Conservation (phyloP, 306 rosid genomes). For the Astragalus glycyphyllos region DNA sequence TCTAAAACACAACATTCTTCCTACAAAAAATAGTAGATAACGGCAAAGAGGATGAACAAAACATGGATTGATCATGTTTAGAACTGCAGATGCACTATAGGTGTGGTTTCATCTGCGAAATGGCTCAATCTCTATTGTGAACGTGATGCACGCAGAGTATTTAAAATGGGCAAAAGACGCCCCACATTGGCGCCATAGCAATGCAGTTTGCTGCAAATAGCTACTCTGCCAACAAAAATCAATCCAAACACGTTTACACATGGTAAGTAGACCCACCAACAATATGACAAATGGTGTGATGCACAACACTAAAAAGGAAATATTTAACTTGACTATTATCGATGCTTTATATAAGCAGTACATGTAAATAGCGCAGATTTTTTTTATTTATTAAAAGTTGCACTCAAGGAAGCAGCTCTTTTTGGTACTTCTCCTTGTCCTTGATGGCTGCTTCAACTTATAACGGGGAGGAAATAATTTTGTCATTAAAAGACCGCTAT, state of each 20-base stretch:
- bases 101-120: not conserved
- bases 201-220: not conserved
- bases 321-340: not conserved
- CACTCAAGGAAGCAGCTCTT: conserved; percentile 12
- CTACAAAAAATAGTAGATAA: not conserved
- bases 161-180: not conserved
- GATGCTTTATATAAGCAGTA: not conserved
- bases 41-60: not conserved
- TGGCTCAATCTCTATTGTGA: not conserved
- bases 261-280: not conserved
- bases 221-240: not conserved
- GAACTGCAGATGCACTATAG: not conserved
- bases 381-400: conserved; percentile 1
- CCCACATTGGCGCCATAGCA: not conserved
- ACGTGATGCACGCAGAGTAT: not conserved
- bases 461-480: not conserved
- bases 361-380: not conserved
- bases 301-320: conserved; percentile 17
- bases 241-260: not conserved
- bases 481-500: not conserved
- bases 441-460: not conserved
- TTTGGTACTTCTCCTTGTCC: conserved; percentile 1
- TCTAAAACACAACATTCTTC: not conserved
- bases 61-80: conserved; percentile 12
- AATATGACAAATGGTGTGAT: not conserved